These are phyloP conservation scores for Sporothrix phasma DNA, from an alignment of 2,329 filamentous ascomycete genomes.

Conservation along the genomic window DNA sequence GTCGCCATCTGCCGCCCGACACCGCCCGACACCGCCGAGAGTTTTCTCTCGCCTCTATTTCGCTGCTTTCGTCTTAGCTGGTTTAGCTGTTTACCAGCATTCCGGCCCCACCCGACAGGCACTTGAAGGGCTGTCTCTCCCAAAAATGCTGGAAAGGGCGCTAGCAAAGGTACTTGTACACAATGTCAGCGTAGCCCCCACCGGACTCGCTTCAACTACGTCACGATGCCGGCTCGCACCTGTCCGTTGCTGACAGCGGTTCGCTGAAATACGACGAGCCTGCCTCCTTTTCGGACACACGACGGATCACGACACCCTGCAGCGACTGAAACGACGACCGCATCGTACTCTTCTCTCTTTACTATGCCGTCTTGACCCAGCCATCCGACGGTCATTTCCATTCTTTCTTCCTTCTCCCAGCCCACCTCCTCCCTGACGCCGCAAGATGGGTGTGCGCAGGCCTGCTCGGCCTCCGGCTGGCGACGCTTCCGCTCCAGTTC, in stretches of 20 bases:
- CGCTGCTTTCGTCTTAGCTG: not conserved
- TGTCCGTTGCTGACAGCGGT: not conserved
- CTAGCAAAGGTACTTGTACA: not conserved
- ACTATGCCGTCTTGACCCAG: not conserved
- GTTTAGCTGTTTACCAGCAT: not conserved
- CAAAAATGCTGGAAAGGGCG: not conserved
- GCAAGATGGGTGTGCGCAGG: constrained; percentile 1
- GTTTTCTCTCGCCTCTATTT: not conserved
- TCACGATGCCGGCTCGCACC: constrained; percentile 1
- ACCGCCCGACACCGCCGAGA: constrained; percentile 11
- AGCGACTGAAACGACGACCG: not conserved
- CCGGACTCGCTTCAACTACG: constrained; percentile 12
- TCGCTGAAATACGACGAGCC: too few species aligned
- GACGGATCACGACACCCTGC: not conserved
- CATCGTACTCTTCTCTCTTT: not conserved
- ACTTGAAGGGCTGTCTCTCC: not conserved
- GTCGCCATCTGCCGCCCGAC: constrained; percentile 12
- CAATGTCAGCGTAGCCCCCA: constrained; percentile 2
- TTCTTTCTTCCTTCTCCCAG: not conserved
- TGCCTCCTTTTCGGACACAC: too few species aligned
- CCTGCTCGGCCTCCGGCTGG: not conserved
- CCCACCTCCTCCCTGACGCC: not conserved
- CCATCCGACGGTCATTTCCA: too few species aligned
- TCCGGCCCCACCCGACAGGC: constrained; percentile 8
- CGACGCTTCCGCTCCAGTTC: not conserved